These are phyloP conservation scores for Solanum corneliomulleri DNA, from an alignment of 257 asterid genomes.

Conservation along the genomic window DNA sequence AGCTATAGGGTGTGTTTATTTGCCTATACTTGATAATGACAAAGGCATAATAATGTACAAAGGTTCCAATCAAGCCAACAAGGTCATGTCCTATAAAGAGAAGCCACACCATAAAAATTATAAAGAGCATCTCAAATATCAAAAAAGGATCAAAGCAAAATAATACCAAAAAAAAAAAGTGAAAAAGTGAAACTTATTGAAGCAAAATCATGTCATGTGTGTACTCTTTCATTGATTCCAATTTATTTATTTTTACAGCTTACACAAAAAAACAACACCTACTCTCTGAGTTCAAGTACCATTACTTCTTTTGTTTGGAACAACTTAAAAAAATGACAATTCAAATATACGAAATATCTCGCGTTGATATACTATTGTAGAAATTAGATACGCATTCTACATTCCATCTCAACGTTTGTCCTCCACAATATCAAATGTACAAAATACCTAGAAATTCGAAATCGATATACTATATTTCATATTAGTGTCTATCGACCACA, in stretches of 20 bases:
- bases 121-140: not conserved
- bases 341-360: not conserved
- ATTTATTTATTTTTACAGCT: not conserved
- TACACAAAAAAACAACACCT: not conserved
- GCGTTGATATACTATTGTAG: accelerated
- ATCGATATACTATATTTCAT: not conserved
- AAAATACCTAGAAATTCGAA: too few relatives aligned
- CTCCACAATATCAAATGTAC: not conserved
- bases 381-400: not conserved
- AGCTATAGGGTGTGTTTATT: not conserved
- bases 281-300: not conserved
- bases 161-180: not conserved
- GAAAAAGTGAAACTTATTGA: not conserved
- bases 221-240: not conserved
- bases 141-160: not conserved
- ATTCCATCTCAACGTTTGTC: not conserved
- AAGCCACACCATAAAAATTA: not conserved
- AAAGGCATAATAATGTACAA: not conserved
- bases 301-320: not conserved
- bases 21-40: not conserved
- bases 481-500: too few relatives aligned
- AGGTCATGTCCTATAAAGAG: not conserved
- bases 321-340: not conserved
- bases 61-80: not conserved
- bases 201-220: not conserved